Evolutionary conservation across 202 grass and related monocot species (phyloP).

Genomic region (Brachypodium distachyon): DNA sequence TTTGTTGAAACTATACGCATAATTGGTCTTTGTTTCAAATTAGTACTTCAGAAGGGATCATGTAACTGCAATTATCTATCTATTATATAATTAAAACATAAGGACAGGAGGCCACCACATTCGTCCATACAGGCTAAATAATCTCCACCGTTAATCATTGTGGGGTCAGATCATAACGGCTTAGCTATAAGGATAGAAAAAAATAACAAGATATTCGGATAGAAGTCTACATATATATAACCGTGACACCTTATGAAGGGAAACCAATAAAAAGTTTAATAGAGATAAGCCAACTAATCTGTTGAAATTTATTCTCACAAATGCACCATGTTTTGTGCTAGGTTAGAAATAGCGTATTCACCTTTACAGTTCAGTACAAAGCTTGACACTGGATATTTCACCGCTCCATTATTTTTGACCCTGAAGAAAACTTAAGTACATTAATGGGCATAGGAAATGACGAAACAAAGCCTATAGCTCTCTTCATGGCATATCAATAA

Average conservation of each 20-base stretch:
- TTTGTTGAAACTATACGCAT: not conserved
- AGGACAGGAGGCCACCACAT: too few species aligned
- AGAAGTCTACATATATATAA: too few species aligned
- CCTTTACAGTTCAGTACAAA: constrained; percentile 72
- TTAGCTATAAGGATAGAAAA: too few species aligned
- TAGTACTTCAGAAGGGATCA: not conserved
- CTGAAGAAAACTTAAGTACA: constrained; percentile 24
- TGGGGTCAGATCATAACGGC: too few species aligned
- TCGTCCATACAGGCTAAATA: too few species aligned
- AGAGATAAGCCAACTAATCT: not conserved
- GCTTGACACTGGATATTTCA: constrained; percentile 49
- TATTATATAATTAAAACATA: too few species aligned
- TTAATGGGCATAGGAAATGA: not conserved
- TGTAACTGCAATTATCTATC: too few species aligned
- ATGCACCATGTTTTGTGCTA: not conserved
- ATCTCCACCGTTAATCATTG: too few species aligned
- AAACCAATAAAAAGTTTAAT: too few species aligned
- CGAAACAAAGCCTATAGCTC: not conserved
- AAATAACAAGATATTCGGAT: too few species aligned
- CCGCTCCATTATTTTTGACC: constrained; percentile 39
- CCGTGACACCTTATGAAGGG: too few species aligned
- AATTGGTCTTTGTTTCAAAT: not conserved
- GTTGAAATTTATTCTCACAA: constrained; percentile 3
- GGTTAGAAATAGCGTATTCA: constrained; percentile 9
- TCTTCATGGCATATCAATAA: not conserved